phyloP scores from a whole-genome alignment of 2,329 filamentous ascomycete genomes.

The Lasiodiplodia theobromae region DNA sequence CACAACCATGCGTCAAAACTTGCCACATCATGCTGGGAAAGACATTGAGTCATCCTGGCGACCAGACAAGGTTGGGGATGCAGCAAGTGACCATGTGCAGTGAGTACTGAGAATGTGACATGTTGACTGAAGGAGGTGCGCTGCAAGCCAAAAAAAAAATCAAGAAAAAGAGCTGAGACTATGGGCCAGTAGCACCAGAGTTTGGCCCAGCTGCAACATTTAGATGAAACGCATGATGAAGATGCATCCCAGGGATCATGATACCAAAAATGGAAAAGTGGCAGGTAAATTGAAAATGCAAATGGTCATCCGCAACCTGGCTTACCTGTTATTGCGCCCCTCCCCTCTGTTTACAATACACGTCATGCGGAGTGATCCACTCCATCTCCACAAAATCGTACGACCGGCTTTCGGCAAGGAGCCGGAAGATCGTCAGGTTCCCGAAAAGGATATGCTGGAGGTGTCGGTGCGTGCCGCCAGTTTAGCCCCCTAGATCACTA shows the following conservation, averaged over 20 bases:
- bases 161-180: background rate
- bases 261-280: background rate
- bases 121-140: background rate
- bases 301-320: background rate
- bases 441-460: background rate
- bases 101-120: background rate
- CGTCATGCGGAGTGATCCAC: slow-evolving; percentile 20
- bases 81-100: background rate
- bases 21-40: background rate
- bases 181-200: background rate
- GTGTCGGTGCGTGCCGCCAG: background rate
- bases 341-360: slow-evolving; percentile 4
- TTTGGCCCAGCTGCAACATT: background rate
- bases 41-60: background rate
- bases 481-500: background rate
- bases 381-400: slow-evolving; percentile 13
- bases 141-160: background rate
- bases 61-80: background rate
- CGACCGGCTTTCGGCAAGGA: slow-evolving; percentile 16
- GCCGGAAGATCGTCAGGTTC: slow-evolving; percentile 17
- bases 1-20: too few species aligned
- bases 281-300: background rate
- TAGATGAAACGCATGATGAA: background rate
- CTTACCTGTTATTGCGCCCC: background rate
- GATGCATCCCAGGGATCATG: background rate